Base-by-base conservation (phyloP, 306 rosid genomes). In the Quercus gilva region DNA sequence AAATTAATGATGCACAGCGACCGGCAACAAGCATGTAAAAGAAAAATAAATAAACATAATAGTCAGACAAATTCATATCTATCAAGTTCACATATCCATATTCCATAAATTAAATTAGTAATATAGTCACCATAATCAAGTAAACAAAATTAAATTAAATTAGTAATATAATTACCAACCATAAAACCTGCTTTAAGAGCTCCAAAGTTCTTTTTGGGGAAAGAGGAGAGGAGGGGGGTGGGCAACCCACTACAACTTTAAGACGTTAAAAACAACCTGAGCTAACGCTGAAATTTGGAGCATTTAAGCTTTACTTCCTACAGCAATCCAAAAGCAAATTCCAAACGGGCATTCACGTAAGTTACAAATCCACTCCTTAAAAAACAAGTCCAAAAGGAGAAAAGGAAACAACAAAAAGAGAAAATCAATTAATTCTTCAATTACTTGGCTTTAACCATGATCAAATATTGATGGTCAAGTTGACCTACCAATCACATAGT, bases 1-100 rank as follows among this genome's bases (percentile, higher is more conserved):
- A 93, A 84, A 82, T 90, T 92, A 60, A 94, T 94, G 72, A 94
- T 88, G 86, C 98, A 92, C 69, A 92, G 97, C 4, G 97, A 94
- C 57, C 98, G 97, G 85, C 97, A 92, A 55, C 79, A 82, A 69
- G 77, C 67, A 83, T 18, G 72, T 41, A 78, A 28, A 69, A 71
- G 33, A 51, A 60, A 43, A 74, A 78, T 29, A 74, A 68, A 69
- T 19, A 49, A 56, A 69, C 37, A 63, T 64, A 53, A 67, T 15
- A 73, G 78, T 55, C 6, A 3, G 14, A 49, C 5, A 49, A 49
- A 49, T 12, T 49, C 45, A 41, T 41, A 41, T 41, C 45, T 41
- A 41, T 41, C 45, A 41, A 41, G 12, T 8, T 41, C 11, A 49
- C 17, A 12, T 12, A 10, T 49, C 53, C 17, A 56, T 25, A 71